A percentile compares a stretch with the other conserved stretches of the same genome.
These are phyloP conservation scores for Camillea tinctor DNA, from an alignment of 2,329 filamentous ascomycete species.

Conservation along the genomic window DNA sequence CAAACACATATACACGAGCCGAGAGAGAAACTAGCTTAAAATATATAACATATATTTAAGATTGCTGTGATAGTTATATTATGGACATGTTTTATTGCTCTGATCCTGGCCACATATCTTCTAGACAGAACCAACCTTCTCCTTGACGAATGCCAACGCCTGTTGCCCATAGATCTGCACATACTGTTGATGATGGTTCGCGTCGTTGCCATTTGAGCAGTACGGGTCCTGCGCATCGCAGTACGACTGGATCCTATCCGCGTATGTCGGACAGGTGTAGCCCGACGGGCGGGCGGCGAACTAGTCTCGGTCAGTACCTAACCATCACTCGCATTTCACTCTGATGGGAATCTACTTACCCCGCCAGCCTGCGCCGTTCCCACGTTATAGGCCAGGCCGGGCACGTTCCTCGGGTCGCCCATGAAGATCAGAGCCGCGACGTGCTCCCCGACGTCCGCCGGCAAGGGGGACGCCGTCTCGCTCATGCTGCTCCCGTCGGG, in stretches of 20 bases:
- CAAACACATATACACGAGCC: too few species aligned
- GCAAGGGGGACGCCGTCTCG: constrained; percentile 5
- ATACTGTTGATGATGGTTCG: background rate
- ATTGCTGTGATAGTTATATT: too few species aligned
- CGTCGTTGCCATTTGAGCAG: background rate
- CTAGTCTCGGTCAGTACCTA: background rate
- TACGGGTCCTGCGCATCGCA: background rate
- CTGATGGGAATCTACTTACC: background rate
- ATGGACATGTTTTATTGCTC: too few species aligned
- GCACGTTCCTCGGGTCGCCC: background rate
- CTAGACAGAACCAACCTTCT: background rate
- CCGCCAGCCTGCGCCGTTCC: background rate
- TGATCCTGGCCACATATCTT: too few species aligned
- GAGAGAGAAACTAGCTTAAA: too few species aligned
- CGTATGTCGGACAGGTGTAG: background rate
- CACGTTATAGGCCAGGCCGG: background rate
- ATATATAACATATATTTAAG: too few species aligned
- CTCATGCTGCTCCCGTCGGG: constrained; percentile 13
- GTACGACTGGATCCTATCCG: background rate
- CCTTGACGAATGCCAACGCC: background rate
- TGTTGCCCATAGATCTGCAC: background rate
- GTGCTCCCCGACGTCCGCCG: constrained; percentile 34
- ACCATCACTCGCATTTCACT: background rate
- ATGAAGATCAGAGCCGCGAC: background rate
- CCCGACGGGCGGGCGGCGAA: background rate